These are phyloP conservation scores for Phytophthora syringae DNA, from an alignment of 352 stramenopile species.

Conservation along the genomic window DNA sequence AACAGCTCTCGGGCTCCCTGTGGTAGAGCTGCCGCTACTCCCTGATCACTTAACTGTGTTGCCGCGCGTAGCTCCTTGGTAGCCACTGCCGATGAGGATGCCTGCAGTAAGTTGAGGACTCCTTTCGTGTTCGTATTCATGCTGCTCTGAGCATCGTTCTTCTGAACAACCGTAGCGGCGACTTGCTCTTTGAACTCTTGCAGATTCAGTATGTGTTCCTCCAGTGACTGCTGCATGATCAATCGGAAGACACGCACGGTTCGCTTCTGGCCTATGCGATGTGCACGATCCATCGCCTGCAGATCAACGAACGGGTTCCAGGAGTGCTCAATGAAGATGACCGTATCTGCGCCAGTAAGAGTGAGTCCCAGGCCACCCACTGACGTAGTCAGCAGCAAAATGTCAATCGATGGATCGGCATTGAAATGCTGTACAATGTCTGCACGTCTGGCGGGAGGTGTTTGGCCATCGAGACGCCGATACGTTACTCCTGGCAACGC, in stretches of 20 bases:
- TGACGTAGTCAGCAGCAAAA: conserved; percentile 96
- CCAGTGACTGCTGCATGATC: conserved; percentile 74
- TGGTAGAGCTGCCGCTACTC: conserved; percentile 26
- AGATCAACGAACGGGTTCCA: conserved; percentile 98
- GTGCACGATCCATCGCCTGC: conserved; percentile 90
- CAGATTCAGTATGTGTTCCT: conserved; percentile 83
- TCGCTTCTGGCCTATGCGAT: conserved; percentile 77
- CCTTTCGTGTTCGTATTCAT: conserved; percentile 74
- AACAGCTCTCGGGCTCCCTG: conserved; percentile 53
- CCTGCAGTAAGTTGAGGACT: conserved; percentile 65
- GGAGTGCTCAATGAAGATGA: conserved; percentile 98
- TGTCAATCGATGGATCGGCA: conserved; percentile 87
- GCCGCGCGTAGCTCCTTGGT: conserved; percentile 36
- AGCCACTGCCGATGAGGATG: conserved; percentile 53
- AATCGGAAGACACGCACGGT: conserved; percentile 82
- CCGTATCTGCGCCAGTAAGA: conserved; percentile 95
- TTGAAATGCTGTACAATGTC: conserved; percentile 94
- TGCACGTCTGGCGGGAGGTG: conserved; percentile 70
- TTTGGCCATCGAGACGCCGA: conserved; percentile 93
- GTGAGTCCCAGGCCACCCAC: conserved; percentile 97
- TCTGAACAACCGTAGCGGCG: conserved; percentile 64
- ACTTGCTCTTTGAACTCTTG: conserved; percentile 84
- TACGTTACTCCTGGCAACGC: conserved; percentile 79
- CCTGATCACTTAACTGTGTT: not conserved
- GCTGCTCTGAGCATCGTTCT: conserved; percentile 53